Base-by-base conservation (phyloP, 345 rosid species). In the Pelargonium nanum region DNA sequence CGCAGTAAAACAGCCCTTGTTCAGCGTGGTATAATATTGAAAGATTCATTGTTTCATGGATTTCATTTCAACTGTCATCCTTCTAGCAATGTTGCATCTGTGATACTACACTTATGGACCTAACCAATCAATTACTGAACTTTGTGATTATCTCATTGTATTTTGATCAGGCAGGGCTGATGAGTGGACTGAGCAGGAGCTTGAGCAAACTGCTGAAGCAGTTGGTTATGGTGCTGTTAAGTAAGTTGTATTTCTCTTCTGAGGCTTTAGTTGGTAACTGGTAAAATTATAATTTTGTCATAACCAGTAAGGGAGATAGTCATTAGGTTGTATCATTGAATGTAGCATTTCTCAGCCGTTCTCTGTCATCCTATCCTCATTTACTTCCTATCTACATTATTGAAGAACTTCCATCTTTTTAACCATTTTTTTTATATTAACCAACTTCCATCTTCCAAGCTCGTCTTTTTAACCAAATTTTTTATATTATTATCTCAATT, bases 221-320 rank as follows among this genome's bases (percentile, higher is more conserved):
- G 71, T 89, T 70, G 99, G 97, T 68, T 93, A 93, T 74, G 96
- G 99, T 69, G 99, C 99, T 48, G 80, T 89, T 26, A 93, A 89
- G 99, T 93, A 80, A 89, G 94, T 64, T 65, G 10, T 53, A 59
- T 45, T 17, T 64, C 0, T n/a, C 61, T 45, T 34, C 12, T 34
- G 25, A 53, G 20, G 6, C 22, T 32, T 32, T 59, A 22, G 26
- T 19, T 40, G n/a, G 20, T 32, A 23, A 22, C 4, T 13, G 44
- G 34, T 5, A 22, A 24, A 20, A 6, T 17, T 55, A 53, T 1
- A 19, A 10, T 44, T 21, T 22, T 19, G 19, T 34, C 12, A 34
- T 9, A 5, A 19, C 23, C 23, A 22, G 10, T 34, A 22, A 7
- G 7, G 32, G 32, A 28, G 32, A 7, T 28, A 28, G 32, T 28